Percentiles rank a stretch among this genome's conserved stretches.
phyloP scores from a whole-genome alignment of 495 filamentous ascomycete genomes.

The Aspergillus olivimuriae region DNA sequence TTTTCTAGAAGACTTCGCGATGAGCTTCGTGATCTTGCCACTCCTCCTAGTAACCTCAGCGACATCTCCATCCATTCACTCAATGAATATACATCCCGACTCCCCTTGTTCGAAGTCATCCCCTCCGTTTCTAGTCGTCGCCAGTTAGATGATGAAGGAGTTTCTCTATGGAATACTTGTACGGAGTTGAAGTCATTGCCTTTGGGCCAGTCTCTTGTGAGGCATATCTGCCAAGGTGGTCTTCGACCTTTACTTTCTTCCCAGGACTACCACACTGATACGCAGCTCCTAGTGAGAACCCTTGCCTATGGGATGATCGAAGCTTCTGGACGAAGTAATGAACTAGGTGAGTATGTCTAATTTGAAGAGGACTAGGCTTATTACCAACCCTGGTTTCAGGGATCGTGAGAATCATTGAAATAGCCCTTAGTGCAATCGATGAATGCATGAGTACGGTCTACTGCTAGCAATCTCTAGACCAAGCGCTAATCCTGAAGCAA shows the following conservation, averaged over 20 bases:
- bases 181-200: constrained; percentile 5
- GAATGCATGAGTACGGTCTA: constrained; percentile 55
- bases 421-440: constrained; percentile 60
- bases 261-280: too few species aligned
- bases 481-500: constrained; percentile 12
- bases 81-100: constrained; percentile 5
- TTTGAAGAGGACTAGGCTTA: not conserved
- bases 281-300: constrained; percentile 54
- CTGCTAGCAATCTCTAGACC: not conserved
- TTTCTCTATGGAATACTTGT: constrained; percentile 30
- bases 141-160: constrained; percentile 31
- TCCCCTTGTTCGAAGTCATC: constrained; percentile 5
- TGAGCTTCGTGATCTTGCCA: too few species aligned
- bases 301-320: constrained; percentile 69
- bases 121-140: constrained; percentile 6
- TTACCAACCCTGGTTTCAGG: constrained; percentile 20
- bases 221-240: too few species aligned
- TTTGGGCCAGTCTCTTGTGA: too few species aligned
- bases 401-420: constrained; percentile 52
- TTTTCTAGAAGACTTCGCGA: too few species aligned
- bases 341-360: constrained; percentile 20
- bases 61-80: constrained; percentile 1
- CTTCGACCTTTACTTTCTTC: too few species aligned
- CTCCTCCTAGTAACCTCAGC: too few species aligned
- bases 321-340: constrained; percentile 40